These are phyloP conservation scores for Phytopythium vexans DNA, from an alignment of 352 stramenopile genomes.

Conservation along the genomic window DNA sequence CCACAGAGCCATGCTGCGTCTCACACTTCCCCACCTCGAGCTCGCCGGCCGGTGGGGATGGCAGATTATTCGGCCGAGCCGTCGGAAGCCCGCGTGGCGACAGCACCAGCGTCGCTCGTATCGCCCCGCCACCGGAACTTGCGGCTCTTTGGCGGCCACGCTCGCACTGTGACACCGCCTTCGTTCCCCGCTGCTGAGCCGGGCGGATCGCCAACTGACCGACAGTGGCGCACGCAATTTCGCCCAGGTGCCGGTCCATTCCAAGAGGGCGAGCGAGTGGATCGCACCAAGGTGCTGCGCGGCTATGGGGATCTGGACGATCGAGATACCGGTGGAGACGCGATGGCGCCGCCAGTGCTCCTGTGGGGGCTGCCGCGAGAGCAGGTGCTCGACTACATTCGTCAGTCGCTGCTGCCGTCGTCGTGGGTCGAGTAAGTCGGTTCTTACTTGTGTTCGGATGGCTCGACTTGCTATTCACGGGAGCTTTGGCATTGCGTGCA, in stretches of 20 bases:
- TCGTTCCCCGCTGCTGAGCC: neutral
- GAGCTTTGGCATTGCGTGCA: neutral
- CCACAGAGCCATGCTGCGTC: neutral
- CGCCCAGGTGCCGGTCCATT: conserved; percentile 22
- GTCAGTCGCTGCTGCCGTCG: conserved; percentile 65
- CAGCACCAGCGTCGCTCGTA: neutral
- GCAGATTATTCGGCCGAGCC: neutral
- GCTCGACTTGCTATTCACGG: neutral
- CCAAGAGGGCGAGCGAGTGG: conserved; percentile 34
- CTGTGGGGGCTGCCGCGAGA: conserved; percentile 67
- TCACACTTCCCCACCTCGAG: conserved; percentile 3
- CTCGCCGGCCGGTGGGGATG: neutral
- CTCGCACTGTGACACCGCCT: too few relatives aligned
- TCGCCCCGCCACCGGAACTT: conserved; percentile 3
- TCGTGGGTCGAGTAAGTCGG: conserved; percentile 49
- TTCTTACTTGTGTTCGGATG: neutral
- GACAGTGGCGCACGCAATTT: conserved; percentile 49
- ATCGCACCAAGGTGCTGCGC: conserved; percentile 52
- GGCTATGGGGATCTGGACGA: conserved; percentile 14
- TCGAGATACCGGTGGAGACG: neutral
- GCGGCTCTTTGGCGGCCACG: neutral
- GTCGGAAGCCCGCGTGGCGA: neutral
- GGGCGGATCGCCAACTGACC: conserved; percentile 17
- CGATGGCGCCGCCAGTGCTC: conserved; percentile 31
- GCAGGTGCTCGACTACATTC: conserved; percentile 76